Evolutionary conservation across 352 stramenopile species (phyloP), one percentile per base, ranked within the genome.

Genomic region (Phytopythium mirpurense): DNA sequence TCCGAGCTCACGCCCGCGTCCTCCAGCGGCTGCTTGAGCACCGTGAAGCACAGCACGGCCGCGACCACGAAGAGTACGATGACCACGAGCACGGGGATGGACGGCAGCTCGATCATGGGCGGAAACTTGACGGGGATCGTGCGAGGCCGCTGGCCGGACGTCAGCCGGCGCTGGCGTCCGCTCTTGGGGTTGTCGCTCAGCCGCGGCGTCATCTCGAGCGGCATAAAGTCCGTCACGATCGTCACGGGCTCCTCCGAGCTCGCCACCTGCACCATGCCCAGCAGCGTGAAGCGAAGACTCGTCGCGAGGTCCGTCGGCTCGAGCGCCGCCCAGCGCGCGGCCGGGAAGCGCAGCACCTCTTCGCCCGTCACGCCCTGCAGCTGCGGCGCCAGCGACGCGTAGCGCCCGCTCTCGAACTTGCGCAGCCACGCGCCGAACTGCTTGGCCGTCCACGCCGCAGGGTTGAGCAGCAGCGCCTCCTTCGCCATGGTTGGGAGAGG

Each of bases 251-350:
- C 78, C 9, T 89, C 78, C 21, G 68, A 60, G 12, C 72, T 73
- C 16, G 82, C 80, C 35, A 95, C 79, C 50, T 95, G 84, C 34
- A 89, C 70, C 84, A 95, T 95, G 14, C 82, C 84, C 18, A 95
- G 61, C 19, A 95, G 64, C 53, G 84, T 95, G 63, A 92, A 95
- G 36, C 84, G 84, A 40, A 93, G 71, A 24, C 83, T 92, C 18
- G 69, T 88, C 5, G 82, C 82, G 36, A 95, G 62, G 41, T 89
- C 70, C 18, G 67, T 59, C 6, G 82, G 84, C 42, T 78, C 59
- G 18, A 92, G 56, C 43, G 71, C 34, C 3, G 68, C 73, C 81
- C 84, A 92, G 7, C 78, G 65, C 7, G 70, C 57, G 8, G 79
- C 66, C 26, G 60, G 56, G 64, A 95, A 88, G 44, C 88, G 71